These are phyloP conservation scores for Zygosaccharomyces bisporus DNA, from an alignment of 805 yeast species.

Conservation along the genomic window DNA sequence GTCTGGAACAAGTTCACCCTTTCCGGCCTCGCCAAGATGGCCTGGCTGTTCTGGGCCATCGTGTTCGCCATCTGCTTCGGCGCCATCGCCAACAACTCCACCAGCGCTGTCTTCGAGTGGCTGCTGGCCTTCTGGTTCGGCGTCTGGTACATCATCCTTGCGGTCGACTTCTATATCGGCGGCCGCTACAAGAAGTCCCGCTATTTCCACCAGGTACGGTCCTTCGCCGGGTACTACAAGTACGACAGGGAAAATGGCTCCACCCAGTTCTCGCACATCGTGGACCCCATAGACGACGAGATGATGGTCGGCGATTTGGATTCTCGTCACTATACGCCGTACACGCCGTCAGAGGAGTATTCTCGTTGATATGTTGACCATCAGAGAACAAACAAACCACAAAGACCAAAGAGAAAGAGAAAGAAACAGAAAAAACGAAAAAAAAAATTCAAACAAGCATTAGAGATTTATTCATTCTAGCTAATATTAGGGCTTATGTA, in stretches of 20 bases:
- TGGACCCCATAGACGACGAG: slow-evolving; percentile 9
- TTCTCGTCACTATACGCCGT: slow-evolving; percentile 5
- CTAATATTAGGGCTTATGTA: slow-evolving; percentile 1
- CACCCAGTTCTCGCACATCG: slow-evolving; percentile 9
- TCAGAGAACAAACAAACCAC: background rate
- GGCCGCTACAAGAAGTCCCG: slow-evolving; percentile 37
- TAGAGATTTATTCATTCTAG: slow-evolving; percentile 3
- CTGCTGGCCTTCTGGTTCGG: slow-evolving; percentile 82
- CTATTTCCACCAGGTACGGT: slow-evolving; percentile 31
- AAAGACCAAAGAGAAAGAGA: background rate
- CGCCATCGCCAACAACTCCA: slow-evolving; percentile 41
- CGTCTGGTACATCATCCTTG: slow-evolving; percentile 54
- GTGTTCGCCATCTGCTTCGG: slow-evolving; percentile 69
- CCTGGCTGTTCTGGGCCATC: slow-evolving; percentile 67
- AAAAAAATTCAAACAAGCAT: background rate
- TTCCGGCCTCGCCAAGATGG: slow-evolving; percentile 50
- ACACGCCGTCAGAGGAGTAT: slow-evolving; percentile 6
- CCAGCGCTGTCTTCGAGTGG: slow-evolving; percentile 80
- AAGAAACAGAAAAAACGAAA: background rate
- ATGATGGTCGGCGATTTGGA: slow-evolving; percentile 9
- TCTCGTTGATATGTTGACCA: slow-evolving; percentile 4
- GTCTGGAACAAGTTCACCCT: slow-evolving; percentile 44
- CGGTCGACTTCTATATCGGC: slow-evolving; percentile 68
- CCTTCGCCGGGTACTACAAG: slow-evolving; percentile 30
- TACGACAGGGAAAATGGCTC: slow-evolving; percentile 21